These are phyloP conservation scores for Phytopythium delawarense DNA, from an alignment of 352 stramenopile species.

Conservation along the genomic window DNA sequence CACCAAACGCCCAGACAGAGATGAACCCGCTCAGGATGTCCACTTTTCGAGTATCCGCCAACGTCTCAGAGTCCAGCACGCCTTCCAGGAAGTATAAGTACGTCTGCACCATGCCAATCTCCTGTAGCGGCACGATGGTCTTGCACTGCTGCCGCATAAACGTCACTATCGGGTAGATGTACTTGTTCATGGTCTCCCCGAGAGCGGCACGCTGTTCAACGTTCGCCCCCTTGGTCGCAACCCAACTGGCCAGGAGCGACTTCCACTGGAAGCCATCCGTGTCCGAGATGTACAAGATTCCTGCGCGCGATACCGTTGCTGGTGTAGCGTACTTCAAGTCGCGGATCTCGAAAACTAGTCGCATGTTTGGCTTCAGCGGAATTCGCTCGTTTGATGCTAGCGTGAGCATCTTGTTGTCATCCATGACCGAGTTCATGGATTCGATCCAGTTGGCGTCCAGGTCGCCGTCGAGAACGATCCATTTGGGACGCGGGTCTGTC, in stretches of 20 bases:
- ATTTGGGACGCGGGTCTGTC: conserved; percentile 84
- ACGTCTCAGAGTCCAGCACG: conserved; percentile 65
- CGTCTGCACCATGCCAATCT: conserved; percentile 89
- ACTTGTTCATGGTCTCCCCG: conserved; percentile 78
- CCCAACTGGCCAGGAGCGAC: conserved; percentile 91
- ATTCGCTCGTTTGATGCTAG: conserved; percentile 95
- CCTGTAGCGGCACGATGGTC: conserved; percentile 87
- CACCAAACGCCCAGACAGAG: conserved; percentile 92
- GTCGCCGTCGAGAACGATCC: conserved; percentile 94
- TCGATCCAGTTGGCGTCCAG: conserved; percentile 87
- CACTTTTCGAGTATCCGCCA: conserved; percentile 59
- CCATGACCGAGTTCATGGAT: conserved; percentile 90
- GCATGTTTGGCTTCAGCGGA: conserved; percentile 92
- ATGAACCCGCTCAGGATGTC: conserved; percentile 91
- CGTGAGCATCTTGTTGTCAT: conserved; percentile 89
- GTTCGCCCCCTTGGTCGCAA: conserved; percentile 64
- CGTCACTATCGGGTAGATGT: conserved; percentile 78
- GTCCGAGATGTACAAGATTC: conserved; percentile 94
- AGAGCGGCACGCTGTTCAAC: conserved; percentile 47
- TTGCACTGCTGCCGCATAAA: conserved; percentile 88
- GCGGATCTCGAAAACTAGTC: conserved; percentile 95
- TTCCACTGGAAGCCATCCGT: conserved; percentile 91
- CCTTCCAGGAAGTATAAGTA: conserved; percentile 92
- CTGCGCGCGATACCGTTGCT: conserved; percentile 91
- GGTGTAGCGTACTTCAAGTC: conserved; percentile 94